Evolutionary conservation across 73 alveolate species (phyloP).

Genomic region (Tetrahymena borealis): DNA sequence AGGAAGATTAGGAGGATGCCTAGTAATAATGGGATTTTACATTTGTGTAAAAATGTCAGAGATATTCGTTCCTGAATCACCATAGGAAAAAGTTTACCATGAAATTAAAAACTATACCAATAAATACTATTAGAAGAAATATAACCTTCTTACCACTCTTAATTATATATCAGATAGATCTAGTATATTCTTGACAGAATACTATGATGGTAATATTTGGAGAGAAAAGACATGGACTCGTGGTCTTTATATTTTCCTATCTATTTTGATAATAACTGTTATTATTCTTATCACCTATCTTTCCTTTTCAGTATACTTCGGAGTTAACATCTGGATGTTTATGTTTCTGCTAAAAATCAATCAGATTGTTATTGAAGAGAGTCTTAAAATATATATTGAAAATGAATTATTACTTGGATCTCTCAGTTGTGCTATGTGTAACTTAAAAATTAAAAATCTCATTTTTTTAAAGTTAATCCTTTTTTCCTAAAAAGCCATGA

Average conservation of each 20-base stretch:
- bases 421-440: background rate
- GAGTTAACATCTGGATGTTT: slow-evolving; percentile 59
- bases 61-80: slow-evolving; percentile 59
- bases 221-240: slow-evolving; percentile 75
- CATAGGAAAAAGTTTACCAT: slow-evolving; percentile 23
- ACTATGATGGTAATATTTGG: slow-evolving; percentile 82
- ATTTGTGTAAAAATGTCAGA: slow-evolving; percentile 50
- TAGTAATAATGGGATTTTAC: slow-evolving; percentile 63
- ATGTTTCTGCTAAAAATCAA: slow-evolving; percentile 62
- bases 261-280: slow-evolving; percentile 46
- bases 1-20: slow-evolving; percentile 73
- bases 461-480: too few relatives aligned
- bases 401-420: slow-evolving; percentile 52
- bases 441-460: too few relatives aligned
- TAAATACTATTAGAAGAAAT: background rate
- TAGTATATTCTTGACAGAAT: slow-evolving; percentile 25
- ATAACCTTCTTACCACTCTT: background rate
- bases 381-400: slow-evolving; percentile 39
- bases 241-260: slow-evolving; percentile 49
- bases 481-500: background rate
- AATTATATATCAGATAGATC: background rate
- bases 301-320: slow-evolving; percentile 63
- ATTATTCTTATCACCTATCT: slow-evolving; percentile 47
- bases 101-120: background rate
- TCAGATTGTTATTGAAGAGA: slow-evolving; percentile 57